Evolutionary conservation across 352 stramenopile genomes (phyloP).

Genomic region (Plasmopara halstedii): DNA sequence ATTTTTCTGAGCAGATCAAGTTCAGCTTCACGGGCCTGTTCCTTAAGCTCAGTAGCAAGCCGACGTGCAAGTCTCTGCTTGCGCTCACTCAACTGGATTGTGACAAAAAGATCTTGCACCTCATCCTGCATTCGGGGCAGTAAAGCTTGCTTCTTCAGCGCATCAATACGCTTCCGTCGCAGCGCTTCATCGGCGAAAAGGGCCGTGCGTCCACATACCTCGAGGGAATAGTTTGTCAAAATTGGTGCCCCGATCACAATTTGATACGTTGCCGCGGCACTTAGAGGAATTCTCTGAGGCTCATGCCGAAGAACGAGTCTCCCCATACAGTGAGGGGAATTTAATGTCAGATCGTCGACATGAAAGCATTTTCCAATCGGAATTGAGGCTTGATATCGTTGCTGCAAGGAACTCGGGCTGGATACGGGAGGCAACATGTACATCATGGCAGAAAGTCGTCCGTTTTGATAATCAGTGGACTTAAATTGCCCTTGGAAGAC

Average conservation of each 20-base stretch:
- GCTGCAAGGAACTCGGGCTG: constrained; percentile 3
- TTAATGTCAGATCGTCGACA: constrained; percentile 47
- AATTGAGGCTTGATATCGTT: constrained; percentile 19
- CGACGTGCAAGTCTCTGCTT: constrained; percentile 48
- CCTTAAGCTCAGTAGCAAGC: constrained; percentile 43
- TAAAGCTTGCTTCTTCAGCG: constrained; percentile 61
- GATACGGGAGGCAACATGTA: constrained; percentile 41
- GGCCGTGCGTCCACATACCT: constrained; percentile 40
- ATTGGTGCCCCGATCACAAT: constrained; percentile 68
- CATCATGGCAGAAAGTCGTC: constrained; percentile 64
- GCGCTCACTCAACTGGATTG: constrained; percentile 57
- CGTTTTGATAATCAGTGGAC: constrained; percentile 62
- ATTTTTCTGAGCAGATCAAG: constrained; percentile 46
- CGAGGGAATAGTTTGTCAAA: constrained; percentile 57
- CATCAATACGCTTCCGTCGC: constrained; percentile 38
- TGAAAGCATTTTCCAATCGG: constrained; percentile 50
- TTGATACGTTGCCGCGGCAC: constrained; percentile 48
- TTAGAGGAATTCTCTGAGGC: constrained; percentile 41
- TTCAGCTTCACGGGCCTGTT: constrained; percentile 34
- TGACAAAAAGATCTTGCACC: constrained; percentile 60
- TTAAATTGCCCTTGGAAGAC: constrained; percentile 75
- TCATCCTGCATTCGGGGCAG: constrained; percentile 48
- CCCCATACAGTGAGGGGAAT: constrained; percentile 54
- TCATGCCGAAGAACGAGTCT: constrained; percentile 63
- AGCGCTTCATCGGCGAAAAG: constrained; percentile 42